phyloP scores from a whole-genome alignment of 192 early-diverging fungal genomes.

The Coemansia sp. region DNA sequence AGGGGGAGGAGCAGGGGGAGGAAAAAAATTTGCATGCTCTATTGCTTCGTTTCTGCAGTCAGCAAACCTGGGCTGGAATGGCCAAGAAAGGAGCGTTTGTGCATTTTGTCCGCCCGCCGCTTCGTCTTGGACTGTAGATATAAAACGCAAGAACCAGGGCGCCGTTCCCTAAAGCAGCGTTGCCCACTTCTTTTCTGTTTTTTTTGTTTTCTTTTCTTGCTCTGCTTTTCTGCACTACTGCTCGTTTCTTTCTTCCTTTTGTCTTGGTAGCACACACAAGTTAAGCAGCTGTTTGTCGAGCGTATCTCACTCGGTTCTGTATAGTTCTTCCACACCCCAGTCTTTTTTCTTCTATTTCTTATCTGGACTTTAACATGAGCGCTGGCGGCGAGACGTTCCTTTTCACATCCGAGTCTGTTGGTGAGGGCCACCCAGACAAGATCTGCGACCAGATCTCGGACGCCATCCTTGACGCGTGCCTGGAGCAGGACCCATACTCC shows the following conservation, averaged over 20 bases:
- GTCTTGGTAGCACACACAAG: neutral
- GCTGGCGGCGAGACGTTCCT: conserved; percentile 82
- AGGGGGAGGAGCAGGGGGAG: neutral
- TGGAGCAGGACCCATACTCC: conserved; percentile 92
- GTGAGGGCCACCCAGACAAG: conserved; percentile 99
- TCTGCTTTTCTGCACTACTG: neutral
- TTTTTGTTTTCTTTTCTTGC: conserved; percentile 5
- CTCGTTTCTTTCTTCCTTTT: conserved; percentile 1
- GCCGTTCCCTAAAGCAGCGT: neutral
- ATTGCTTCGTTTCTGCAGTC: neutral
- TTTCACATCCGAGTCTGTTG: conserved; percentile 99
- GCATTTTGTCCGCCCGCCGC: neutral
- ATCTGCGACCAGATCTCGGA: conserved; percentile 99
- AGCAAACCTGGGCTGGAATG: neutral
- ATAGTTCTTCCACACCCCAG: conserved; percentile 6
- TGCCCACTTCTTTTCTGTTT: neutral
- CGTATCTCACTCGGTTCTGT: neutral
- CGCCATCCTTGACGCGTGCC: conserved; percentile 96
- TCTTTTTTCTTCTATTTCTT: neutral
- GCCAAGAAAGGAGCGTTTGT: neutral
- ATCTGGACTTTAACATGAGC: conserved; percentile 26
- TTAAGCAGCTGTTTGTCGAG: neutral
- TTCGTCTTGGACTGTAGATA: neutral
- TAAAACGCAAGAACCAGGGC: neutral
- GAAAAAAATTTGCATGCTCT: neutral